Evolutionary conservation across 2,329 filamentous ascomycete species (phyloP).

Genomic region (Cordyceps fumosorosea): DNA sequence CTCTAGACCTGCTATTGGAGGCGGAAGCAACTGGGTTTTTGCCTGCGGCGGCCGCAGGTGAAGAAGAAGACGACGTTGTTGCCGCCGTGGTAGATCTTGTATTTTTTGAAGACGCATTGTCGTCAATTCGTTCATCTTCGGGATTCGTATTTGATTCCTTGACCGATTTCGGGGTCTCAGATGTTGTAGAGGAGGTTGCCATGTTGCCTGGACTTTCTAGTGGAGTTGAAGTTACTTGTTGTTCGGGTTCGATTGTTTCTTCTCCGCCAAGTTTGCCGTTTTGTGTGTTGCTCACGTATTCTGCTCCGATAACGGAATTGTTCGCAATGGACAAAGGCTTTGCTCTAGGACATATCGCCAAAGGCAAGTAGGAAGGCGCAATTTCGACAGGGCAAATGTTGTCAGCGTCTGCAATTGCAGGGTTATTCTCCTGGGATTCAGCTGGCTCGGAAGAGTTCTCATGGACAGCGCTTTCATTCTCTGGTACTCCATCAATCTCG

Average conservation of each 20-base stretch:
- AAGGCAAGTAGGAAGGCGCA: neutral
- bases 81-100: neutral
- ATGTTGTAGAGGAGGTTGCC: neutral
- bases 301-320: neutral
- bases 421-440: neutral
- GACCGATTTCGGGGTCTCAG: neutral
- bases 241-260: neutral
- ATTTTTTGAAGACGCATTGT: neutral
- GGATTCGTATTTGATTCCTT: slow-evolving; percentile 16
- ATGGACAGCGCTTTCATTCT: neutral
- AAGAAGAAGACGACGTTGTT: neutral
- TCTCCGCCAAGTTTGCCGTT: neutral
- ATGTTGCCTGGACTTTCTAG: neutral
- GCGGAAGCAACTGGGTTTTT: neutral
- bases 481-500: slow-evolving; percentile 20
- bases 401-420: neutral
- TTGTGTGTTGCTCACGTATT: neutral
- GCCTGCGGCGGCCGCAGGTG: neutral
- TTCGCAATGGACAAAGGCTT: neutral
- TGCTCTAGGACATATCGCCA: neutral
- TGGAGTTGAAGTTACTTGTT: neutral
- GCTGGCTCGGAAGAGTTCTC: neutral
- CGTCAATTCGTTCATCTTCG: neutral
- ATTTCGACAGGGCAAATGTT: neutral
- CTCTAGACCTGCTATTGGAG: slow-evolving; percentile 22